Evolutionary conservation across 2,329 filamentous ascomycete species (phyloP).

Genomic region (Colletotrichum plurivorum): DNA sequence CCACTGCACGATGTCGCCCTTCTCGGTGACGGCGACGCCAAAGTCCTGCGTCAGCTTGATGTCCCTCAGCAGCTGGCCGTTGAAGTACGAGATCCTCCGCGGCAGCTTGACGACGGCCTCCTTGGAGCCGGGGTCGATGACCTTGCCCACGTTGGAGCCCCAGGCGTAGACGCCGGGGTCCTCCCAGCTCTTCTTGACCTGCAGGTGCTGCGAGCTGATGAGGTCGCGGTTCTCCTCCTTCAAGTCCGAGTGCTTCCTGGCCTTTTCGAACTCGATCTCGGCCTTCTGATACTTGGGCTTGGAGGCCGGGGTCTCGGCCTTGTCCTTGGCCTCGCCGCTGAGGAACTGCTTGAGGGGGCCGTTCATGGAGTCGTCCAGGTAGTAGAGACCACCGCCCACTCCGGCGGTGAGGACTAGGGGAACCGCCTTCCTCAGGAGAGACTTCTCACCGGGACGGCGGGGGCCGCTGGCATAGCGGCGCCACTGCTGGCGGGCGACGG

Average conservation of each 20-base stretch:
- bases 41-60: slow-evolving; percentile 87
- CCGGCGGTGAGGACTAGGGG: slow-evolving; percentile 42
- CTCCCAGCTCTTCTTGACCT: slow-evolving; percentile 86
- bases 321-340: slow-evolving; percentile 1
- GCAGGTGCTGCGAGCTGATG: slow-evolving; percentile 87
- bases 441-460: slow-evolving; percentile 17
- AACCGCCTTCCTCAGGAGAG: not conserved
- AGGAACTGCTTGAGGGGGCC: slow-evolving; percentile 33
- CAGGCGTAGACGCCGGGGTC: slow-evolving; percentile 93
- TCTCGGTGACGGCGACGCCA: slow-evolving; percentile 88
- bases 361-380: slow-evolving; percentile 46
- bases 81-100: slow-evolving; percentile 83
- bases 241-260: slow-evolving; percentile 68
- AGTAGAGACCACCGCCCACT: slow-evolving; percentile 55
- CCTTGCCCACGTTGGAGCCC: slow-evolving; percentile 88
- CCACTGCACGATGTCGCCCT: slow-evolving; percentile 94
- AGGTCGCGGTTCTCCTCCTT: slow-evolving; percentile 82
- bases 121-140: slow-evolving; percentile 87
- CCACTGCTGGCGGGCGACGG: slow-evolving; percentile 27
- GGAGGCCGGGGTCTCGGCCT: slow-evolving; percentile 16
- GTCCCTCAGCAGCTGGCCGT: slow-evolving; percentile 86
- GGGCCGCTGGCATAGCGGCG: slow-evolving; percentile 28
- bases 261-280: slow-evolving; percentile 78
- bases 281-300: slow-evolving; percentile 54
- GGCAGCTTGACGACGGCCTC: slow-evolving; percentile 86